phyloP scores from a whole-genome alignment of 345 rosid species.

The Geranium brycei region DNA sequence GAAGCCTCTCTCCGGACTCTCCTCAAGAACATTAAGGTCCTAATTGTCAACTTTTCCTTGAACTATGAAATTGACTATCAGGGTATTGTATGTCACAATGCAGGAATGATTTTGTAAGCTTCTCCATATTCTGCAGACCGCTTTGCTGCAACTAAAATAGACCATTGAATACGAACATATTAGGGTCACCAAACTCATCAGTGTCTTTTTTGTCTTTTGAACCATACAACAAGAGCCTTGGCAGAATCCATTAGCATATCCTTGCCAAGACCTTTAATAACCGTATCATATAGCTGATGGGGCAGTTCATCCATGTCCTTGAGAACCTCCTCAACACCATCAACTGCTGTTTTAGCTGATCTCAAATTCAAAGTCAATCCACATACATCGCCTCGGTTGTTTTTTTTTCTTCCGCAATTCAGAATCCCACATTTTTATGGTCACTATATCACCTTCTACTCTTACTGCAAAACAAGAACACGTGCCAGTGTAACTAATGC shows the following conservation, averaged over 20 bases:
- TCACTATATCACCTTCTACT: slow-evolving; percentile 15
- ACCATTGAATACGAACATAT: slow-evolving; percentile 61
- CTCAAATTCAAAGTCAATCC: slow-evolving; percentile 40
- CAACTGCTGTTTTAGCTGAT: slow-evolving; percentile 42
- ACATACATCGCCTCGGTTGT: slow-evolving; percentile 41
- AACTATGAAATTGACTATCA: slow-evolving; percentile 62
- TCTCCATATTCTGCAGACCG: slow-evolving; percentile 30
- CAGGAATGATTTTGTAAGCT: slow-evolving; percentile 42
- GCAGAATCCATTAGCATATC: slow-evolving; percentile 51
- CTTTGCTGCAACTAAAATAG: slow-evolving; percentile 59
- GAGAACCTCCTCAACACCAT: slow-evolving; percentile 63
- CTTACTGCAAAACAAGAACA: slow-evolving; percentile 14
- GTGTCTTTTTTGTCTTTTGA: slow-evolving; percentile 53
- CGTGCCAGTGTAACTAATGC: slow-evolving; percentile 34
- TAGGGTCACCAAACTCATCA: slow-evolving; percentile 41
- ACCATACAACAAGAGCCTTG: slow-evolving; percentile 71
- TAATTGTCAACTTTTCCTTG: slow-evolving; percentile 37
- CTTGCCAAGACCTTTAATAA: slow-evolving; percentile 64
- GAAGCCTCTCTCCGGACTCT: slow-evolving; percentile 44
- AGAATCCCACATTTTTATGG: slow-evolving; percentile 6
- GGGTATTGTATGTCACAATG: slow-evolving; percentile 59
- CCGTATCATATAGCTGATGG: slow-evolving; percentile 46
- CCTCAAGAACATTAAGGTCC: slow-evolving; percentile 57
- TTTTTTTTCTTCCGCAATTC: slow-evolving; percentile 14
- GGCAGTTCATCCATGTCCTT: slow-evolving; percentile 56